Conservation (phyloP, 176 grass and related monocot genomes). For the Oryza meyeriana region DNA sequence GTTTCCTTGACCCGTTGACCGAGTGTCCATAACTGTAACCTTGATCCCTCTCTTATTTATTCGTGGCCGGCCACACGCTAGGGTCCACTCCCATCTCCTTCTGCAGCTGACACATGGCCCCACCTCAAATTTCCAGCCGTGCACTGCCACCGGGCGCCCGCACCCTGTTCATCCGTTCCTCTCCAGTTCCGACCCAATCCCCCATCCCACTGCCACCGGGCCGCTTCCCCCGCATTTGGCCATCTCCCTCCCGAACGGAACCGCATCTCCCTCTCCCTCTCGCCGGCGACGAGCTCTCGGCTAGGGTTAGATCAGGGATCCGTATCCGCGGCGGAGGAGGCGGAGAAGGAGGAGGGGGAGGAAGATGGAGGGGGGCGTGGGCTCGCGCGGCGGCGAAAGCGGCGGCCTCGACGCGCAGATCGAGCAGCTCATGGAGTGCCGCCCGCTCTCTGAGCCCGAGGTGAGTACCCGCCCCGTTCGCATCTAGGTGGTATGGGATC, state of each 20-base stretch:
- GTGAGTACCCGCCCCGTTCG: slow-evolving; percentile 19
- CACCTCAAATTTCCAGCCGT: too few relatives aligned
- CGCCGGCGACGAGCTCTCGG: slow-evolving; percentile 20
- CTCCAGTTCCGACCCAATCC: background rate
- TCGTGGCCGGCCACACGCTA: too few relatives aligned
- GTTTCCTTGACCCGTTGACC: too few relatives aligned
- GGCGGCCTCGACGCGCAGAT: slow-evolving; percentile 77
- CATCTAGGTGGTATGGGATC: background rate
- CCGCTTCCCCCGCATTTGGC: background rate
- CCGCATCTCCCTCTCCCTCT: background rate
- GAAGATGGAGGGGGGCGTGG: slow-evolving; percentile 21
- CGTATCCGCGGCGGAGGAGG: background rate
- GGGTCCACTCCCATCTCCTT: too few relatives aligned
- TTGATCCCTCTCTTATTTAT: too few relatives aligned
- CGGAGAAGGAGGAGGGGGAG: background rate
- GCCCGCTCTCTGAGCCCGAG: slow-evolving; percentile 70
- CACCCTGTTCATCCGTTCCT: background rate
- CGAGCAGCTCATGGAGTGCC: slow-evolving; percentile 91
- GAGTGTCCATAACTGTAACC: too few relatives aligned
- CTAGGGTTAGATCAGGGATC: slow-evolving; percentile 32
- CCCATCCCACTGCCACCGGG: background rate
- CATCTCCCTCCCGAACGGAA: background rate
- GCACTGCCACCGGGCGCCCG: too few relatives aligned
- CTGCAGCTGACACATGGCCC: too few relatives aligned
- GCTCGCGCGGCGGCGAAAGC: slow-evolving; percentile 21